Evolutionary conservation across 2,329 filamentous ascomycete species (phyloP).

Genomic region (Sporothrix sp.): DNA sequence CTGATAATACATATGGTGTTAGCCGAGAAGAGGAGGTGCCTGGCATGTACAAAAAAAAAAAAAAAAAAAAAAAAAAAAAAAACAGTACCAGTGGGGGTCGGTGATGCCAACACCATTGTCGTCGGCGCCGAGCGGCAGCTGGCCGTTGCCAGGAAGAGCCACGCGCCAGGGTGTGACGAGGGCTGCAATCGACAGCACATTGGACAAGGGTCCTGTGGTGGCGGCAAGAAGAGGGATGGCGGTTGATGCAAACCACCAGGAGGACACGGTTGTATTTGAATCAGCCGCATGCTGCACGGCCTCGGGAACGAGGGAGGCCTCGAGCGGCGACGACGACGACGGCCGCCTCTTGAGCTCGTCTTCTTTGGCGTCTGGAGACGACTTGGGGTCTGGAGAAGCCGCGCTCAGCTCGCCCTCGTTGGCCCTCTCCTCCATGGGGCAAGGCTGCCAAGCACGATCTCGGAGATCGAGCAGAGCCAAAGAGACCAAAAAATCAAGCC

Average conservation of each 20-base stretch:
- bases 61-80: background rate
- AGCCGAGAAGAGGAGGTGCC: no score
- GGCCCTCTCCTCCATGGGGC: background rate
- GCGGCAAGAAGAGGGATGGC: conserved; percentile 52
- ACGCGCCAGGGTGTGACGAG: conserved; percentile 55
- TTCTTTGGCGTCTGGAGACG: background rate
- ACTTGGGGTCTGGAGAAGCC: background rate
- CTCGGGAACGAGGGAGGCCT: no score
- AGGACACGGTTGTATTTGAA: conserved; percentile 17
- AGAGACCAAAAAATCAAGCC: background rate
- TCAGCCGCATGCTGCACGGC: background rate
- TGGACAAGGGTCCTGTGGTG: conserved; percentile 60
- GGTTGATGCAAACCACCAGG: conserved; percentile 32
- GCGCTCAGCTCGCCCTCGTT: background rate
- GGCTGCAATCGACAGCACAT: conserved; percentile 58
- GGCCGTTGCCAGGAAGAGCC: conserved; percentile 35
- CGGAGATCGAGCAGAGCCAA: background rate
- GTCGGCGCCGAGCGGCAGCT: conserved; percentile 34
- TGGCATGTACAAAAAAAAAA: no score
- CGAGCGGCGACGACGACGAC: background rate
- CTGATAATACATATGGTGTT: no score
- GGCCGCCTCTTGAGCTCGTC: background rate
- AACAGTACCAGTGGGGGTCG: conserved; percentile 44
- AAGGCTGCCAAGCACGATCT: background rate
- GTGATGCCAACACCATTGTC: conserved; percentile 41